phyloP scores from a whole-genome alignment of 768 basidiomycete species.

The Boletales sp. region DNA sequence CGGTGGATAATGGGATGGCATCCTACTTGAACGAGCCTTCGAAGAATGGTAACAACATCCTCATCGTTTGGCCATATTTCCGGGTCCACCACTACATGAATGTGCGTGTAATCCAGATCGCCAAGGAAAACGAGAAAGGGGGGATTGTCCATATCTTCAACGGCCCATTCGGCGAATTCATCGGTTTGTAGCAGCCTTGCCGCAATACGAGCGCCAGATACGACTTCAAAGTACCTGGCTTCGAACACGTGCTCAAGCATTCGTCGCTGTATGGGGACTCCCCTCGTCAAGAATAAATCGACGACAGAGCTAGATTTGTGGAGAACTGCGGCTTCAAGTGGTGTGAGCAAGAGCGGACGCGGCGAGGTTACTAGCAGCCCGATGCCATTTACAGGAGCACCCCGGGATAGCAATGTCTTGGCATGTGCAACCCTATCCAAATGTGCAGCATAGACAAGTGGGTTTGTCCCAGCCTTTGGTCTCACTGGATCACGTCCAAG shows the following conservation, averaged over 20 bases:
- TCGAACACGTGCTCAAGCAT: background rate
- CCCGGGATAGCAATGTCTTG: background rate
- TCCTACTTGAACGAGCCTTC: conserved; percentile 7
- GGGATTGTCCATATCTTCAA: too few relatives aligned
- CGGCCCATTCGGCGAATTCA: conserved; percentile 12
- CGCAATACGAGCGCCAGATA: background rate
- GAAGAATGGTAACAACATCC: background rate
- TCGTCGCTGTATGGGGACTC: background rate
- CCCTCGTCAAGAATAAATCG: background rate
- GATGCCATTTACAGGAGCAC: background rate
- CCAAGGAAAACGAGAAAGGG: too few relatives aligned
- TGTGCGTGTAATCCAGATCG: background rate
- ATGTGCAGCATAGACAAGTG: background rate
- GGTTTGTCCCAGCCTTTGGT: conserved; percentile 1
- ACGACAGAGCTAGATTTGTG: background rate
- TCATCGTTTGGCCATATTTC: background rate
- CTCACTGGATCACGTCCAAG: background rate
- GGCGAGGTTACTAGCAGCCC: background rate
- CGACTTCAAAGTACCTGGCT: background rate
- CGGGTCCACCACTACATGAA: background rate
- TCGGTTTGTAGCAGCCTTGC: conserved; percentile 8
- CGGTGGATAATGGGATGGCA: background rate
- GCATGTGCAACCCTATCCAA: background rate
- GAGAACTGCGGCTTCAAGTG: background rate
- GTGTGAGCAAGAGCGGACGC: background rate